Percentiles rank a stretch among this genome's conserved stretches.
These are phyloP conservation scores for Verticillium klebahnii DNA, from an alignment of 2,329 filamentous ascomycete species.

Conservation along the genomic window DNA sequence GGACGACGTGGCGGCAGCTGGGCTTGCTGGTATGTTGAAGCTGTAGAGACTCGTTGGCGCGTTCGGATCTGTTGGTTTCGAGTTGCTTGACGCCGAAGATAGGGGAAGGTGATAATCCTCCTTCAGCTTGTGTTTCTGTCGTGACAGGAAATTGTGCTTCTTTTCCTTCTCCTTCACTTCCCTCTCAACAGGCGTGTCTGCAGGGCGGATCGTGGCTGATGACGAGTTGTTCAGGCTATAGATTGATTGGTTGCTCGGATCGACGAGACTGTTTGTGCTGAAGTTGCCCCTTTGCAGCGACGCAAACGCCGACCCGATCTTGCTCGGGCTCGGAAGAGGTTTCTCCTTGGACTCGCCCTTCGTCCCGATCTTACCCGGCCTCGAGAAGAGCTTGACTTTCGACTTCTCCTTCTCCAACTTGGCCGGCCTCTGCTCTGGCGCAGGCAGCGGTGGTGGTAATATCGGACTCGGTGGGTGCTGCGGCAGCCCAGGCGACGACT, in stretches of 20 bases:
- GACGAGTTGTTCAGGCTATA: constrained; percentile 75
- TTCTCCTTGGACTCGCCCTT: constrained; percentile 65
- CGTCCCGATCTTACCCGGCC: constrained; percentile 69
- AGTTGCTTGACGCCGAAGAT: constrained; percentile 73
- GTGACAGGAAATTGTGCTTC: constrained; percentile 74
- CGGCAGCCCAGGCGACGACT: constrained; percentile 41
- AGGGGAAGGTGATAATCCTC: constrained; percentile 69
- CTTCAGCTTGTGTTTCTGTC: constrained; percentile 75
- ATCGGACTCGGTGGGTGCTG: constrained; percentile 22
- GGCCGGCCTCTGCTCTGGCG: constrained; percentile 38
- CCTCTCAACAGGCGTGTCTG: constrained; percentile 40
- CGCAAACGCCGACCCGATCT: constrained; percentile 62
- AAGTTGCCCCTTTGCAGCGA: constrained; percentile 63
- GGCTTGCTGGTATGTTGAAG: constrained; percentile 70
- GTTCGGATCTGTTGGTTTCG: constrained; percentile 67
- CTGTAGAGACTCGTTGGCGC: constrained; percentile 75
- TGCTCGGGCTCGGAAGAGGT: constrained; percentile 67
- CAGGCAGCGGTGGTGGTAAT: not conserved
- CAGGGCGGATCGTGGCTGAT: constrained; percentile 68
- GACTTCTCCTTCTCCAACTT: constrained; percentile 67
- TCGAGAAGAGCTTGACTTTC: constrained; percentile 78
- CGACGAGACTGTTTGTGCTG: constrained; percentile 66
- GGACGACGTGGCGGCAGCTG: constrained; percentile 54
- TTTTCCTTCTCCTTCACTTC: constrained; percentile 55
- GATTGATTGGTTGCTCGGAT: constrained; percentile 57